Evolutionary conservation across 2,329 filamentous ascomycete genomes (phyloP).

Genomic region (Apiospora hydei): DNA sequence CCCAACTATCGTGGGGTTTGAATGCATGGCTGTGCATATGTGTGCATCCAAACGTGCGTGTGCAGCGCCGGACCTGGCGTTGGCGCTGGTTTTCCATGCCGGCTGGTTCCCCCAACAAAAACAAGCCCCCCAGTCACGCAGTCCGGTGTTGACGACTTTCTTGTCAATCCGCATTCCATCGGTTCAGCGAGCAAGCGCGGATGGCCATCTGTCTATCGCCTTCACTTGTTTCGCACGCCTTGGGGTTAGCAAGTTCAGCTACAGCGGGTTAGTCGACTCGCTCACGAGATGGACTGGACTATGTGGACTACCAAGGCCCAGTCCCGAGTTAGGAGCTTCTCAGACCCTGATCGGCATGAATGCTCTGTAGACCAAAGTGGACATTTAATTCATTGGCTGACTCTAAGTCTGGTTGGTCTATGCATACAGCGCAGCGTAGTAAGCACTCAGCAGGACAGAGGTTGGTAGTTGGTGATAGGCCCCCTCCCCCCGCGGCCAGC

Average conservation of each 20-base stretch:
- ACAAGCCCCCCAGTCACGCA: not conserved
- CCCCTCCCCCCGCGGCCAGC: not conserved
- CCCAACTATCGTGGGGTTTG: constrained; percentile 6
- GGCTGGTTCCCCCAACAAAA: not conserved
- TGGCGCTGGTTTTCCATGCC: not conserved
- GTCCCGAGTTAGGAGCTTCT: not conserved
- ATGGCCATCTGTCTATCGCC: not conserved
- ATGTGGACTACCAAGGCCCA: constrained; percentile 1
- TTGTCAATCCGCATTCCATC: constrained; percentile 1
- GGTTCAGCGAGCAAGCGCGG: not conserved
- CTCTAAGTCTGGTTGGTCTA: not conserved
- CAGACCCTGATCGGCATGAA: not conserved
- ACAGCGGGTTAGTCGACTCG: not conserved
- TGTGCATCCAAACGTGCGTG: not conserved
- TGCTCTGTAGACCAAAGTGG: not conserved
- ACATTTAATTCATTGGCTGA: not conserved
- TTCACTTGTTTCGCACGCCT: not conserved
- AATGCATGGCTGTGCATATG: not conserved
- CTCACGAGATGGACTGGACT: not conserved
- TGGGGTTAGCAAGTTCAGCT: not conserved
- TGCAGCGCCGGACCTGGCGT: not conserved
- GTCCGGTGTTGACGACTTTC: not conserved
- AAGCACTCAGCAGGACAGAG: not conserved
- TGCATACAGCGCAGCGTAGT: not conserved
- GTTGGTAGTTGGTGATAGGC: not conserved